These are phyloP conservation scores for Thelonectria olida DNA, from an alignment of 2,329 filamentous ascomycete species.

Conservation along the genomic window DNA sequence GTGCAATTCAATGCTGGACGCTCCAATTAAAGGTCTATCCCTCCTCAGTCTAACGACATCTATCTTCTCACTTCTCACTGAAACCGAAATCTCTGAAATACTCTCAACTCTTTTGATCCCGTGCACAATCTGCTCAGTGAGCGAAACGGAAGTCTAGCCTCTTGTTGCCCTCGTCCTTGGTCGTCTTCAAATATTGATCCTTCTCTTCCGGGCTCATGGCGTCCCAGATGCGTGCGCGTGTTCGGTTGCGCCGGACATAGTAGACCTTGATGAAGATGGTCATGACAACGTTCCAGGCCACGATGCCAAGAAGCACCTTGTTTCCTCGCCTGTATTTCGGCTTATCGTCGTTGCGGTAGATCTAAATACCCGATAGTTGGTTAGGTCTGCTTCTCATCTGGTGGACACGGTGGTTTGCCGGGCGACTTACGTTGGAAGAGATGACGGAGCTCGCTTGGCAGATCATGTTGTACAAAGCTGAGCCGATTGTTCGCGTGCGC, in stretches of 20 bases:
- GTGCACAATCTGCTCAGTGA: conserved; percentile 41
- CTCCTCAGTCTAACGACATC: too few species aligned
- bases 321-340: conserved; percentile 54
- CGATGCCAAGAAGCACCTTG: conserved; percentile 58
- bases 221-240: conserved; percentile 55
- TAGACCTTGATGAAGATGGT: conserved; percentile 61
- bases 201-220: conserved; percentile 54
- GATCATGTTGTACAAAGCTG: conserved; percentile 64
- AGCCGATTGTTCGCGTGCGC: conserved; percentile 65
- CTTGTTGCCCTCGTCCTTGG: conserved; percentile 56
- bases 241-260: conserved; percentile 59
- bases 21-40: too few species aligned
- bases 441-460: conserved; percentile 47
- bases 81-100: too few species aligned
- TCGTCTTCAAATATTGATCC: conserved; percentile 46
- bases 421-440: conserved; percentile 41
- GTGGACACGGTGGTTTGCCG: neutral
- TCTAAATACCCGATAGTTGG: conserved; percentile 8
- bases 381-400: neutral
- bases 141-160: conserved; percentile 54
- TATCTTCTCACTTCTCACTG: too few species aligned
- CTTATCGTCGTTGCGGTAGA: conserved; percentile 53
- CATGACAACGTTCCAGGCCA: conserved; percentile 57
- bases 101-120: too few species aligned
- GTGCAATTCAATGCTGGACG: too few species aligned